Conservation (phyloP, 805 yeast genomes). For the Saccharomycopsis schoenii region DNA sequence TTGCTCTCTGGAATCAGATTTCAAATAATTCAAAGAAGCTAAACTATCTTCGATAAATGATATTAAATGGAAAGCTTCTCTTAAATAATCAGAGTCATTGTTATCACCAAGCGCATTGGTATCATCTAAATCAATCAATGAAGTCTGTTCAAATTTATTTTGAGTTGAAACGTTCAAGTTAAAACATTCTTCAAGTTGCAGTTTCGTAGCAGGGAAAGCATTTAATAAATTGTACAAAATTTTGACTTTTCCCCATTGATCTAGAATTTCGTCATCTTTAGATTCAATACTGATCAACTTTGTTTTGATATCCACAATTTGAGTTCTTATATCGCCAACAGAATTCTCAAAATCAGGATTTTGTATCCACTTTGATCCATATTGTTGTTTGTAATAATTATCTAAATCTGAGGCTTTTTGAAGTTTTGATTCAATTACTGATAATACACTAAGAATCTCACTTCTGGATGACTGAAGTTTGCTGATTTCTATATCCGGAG, state of each 20-base stretch:
- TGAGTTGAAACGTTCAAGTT: background rate
- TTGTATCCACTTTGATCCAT: conserved; percentile 30
- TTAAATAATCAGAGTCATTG: conserved; percentile 26
- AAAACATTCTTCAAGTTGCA: conserved; percentile 6
- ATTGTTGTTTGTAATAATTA: conserved; percentile 26
- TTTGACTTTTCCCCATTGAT: conserved; percentile 19
- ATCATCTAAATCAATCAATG: conserved; percentile 11
- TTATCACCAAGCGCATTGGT: conserved; percentile 38
- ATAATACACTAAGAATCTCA: background rate
- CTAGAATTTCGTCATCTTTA: conserved; percentile 46
- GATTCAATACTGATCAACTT: conserved; percentile 51
- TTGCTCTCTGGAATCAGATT: conserved; percentile 51
- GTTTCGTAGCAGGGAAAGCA: conserved; percentile 21
- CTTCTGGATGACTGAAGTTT: background rate
- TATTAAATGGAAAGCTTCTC: conserved; percentile 29
- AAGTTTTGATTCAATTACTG: background rate
- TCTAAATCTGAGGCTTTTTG: conserved; percentile 21
- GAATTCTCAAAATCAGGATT: conserved; percentile 29
- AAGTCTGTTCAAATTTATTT: conserved; percentile 1
- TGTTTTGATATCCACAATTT: conserved; percentile 45
- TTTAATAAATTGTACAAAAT: conserved; percentile 19
- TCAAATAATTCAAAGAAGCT: conserved; percentile 51
- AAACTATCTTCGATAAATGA: conserved; percentile 45
- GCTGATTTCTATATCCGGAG: background rate
- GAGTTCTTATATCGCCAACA: conserved; percentile 38